Percentiles rank a stretch among this genome's conserved stretches.
These are phyloP conservation scores for Pichia scutulata DNA, from an alignment of 805 yeast species.

Conservation along the genomic window DNA sequence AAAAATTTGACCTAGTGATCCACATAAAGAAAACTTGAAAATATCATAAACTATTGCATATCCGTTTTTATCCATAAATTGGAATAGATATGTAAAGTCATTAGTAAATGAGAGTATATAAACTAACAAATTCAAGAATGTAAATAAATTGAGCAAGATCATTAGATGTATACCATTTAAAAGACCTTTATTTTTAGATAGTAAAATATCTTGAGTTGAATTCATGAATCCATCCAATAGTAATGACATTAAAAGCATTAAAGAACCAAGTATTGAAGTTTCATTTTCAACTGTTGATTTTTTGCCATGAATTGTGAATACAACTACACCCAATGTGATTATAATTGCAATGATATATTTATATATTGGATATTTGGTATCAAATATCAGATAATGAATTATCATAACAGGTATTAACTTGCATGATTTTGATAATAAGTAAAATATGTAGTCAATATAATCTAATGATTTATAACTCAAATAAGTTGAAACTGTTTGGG, in stretches of 20 bases:
- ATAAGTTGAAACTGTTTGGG: conserved; percentile 79
- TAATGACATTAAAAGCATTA: conserved; percentile 52
- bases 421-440: conserved; percentile 84
- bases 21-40: conserved; percentile 61
- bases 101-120: conserved; percentile 41
- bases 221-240: conserved; percentile 88
- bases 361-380: conserved; percentile 61
- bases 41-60: conserved; percentile 56
- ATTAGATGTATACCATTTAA: conserved; percentile 84
- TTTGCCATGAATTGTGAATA: conserved; percentile 53
- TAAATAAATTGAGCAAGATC: conserved; percentile 53
- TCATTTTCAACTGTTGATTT: conserved; percentile 46
- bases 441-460: conserved; percentile 82
- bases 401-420: conserved; percentile 92
- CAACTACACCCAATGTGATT: conserved; percentile 78
- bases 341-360: conserved; percentile 70
- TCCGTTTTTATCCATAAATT: conserved; percentile 40
- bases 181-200: conserved; percentile 32
- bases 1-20: conserved; percentile 92
- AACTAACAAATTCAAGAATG: conserved; percentile 37
- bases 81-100: conserved; percentile 43
- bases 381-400: conserved; percentile 65
- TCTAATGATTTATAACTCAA: conserved; percentile 69
- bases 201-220: conserved; percentile 84
- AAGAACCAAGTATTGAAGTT: conserved; percentile 46